phyloP scores from a whole-genome alignment of 345 rosid genomes.

The Citrus medica region DNA sequence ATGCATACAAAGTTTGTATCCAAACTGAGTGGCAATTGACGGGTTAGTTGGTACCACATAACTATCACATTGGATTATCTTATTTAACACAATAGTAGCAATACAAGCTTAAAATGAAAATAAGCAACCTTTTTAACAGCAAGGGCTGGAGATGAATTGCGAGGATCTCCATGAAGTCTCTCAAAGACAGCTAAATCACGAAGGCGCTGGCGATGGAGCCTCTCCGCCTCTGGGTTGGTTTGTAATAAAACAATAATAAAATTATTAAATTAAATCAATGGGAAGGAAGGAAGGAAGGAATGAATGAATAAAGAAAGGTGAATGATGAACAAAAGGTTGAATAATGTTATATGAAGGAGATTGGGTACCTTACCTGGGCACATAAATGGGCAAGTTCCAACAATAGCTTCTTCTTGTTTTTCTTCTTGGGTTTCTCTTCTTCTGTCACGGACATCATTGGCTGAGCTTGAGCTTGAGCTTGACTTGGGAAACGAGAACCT shows the following conservation, averaged over 20 bases:
- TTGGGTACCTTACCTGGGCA: conserved; percentile 60
- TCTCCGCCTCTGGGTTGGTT: conserved; percentile 49
- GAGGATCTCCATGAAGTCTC: conserved; percentile 75
- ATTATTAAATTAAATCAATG: no score
- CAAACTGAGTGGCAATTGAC: neutral
- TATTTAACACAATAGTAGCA: neutral
- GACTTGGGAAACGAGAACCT: neutral
- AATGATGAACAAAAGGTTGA: neutral
- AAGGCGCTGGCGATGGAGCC: conserved; percentile 66
- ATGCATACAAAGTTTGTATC: no score
- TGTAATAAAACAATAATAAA: no score
- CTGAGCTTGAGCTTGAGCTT: neutral
- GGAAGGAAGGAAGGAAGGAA: no score
- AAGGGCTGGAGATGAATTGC: conserved; percentile 55
- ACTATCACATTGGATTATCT: neutral
- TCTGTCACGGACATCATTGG: neutral
- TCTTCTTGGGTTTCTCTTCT: neutral
- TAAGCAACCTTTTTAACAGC: conserved; percentile 80
- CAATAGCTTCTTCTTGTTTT: conserved; percentile 23
- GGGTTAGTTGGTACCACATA: neutral
- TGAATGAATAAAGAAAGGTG: neutral
- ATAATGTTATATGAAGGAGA: no score
- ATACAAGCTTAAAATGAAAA: neutral
- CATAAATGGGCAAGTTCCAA: conserved; percentile 85
- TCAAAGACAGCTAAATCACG: conserved; percentile 78